Evolutionary conservation across 2,329 filamentous ascomycete genomes (phyloP), one percentile per base, ranked within the genome.

Genomic region (Calonectria pseudoturangicola): DNA sequence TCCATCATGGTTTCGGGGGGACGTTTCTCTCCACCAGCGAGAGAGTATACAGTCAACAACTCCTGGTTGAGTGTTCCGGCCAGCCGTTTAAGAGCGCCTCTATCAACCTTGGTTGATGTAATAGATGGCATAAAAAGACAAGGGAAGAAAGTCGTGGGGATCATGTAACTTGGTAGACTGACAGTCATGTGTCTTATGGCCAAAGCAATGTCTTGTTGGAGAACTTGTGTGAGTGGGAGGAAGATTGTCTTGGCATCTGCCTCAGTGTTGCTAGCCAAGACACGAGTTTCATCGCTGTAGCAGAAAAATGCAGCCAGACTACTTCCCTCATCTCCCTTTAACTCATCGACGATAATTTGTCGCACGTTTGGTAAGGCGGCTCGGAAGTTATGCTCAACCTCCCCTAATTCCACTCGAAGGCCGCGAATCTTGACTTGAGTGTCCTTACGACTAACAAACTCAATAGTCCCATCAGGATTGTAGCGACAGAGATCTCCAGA

Each of bases 401-500:
- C 56, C 4, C 56, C 56, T 4, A 62, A 21, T 39, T 62, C 56
- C n/a, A 62, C 56, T 63, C 88, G 78, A 56, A 86, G 89, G 48
- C 91, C 91, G 21, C 85, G 84, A 13, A 91, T 80, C 75, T 91
- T 92, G 48, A 91, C 84, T 77, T 91, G 89, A 0, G 83, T 84
- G 74, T 91, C 89, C 73, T 88, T 62, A n/a, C 56, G 56, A 16
- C 56, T 62, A 10, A 62, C 15, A 7, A 62, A 62, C 39, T 62
- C 56, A 21, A 62, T 62, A n/a, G 56, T 43, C 4, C 56, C 56
- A 16, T 62, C 25, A 27, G 56, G 36, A 30, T 62, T 62, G 16
- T 62, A 62, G 25, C 36, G 39, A 15, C 56, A 62, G 21, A 62
- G 56, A 62, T 62, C 56, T 2, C 56, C 39, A 18, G 56, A 62